Conservation (phyloP, 257 asterid species). For the Ophiorrhiza pumila region DNA sequence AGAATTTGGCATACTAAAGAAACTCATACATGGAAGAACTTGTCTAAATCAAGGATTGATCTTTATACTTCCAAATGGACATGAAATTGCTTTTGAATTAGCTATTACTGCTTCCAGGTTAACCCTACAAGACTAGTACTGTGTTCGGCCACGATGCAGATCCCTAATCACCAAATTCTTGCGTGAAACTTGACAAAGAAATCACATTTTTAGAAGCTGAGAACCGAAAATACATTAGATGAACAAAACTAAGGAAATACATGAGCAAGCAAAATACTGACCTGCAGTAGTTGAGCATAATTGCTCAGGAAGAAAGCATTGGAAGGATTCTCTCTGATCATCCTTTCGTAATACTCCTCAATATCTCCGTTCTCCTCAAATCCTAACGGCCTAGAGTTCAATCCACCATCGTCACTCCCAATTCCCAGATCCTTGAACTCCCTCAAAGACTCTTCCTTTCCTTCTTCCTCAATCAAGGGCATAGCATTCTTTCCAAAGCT, state of each 20-base stretch:
- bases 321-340: conserved; percentile 43
- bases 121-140: background rate
- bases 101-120: background rate
- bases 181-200: background rate
- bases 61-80: background rate
- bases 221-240: background rate
- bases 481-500: conserved; percentile 42
- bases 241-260: background rate
- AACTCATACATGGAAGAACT: background rate
- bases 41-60: background rate
- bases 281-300: conserved; percentile 72
- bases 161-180: background rate
- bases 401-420: conserved; percentile 16
- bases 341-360: conserved; percentile 34
- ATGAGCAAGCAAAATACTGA: conserved; percentile 22
- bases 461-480: conserved; percentile 41
- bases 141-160: background rate
- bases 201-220: background rate
- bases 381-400: conserved; percentile 10
- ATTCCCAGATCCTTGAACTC: conserved; percentile 31
- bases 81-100: background rate
- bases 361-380: conserved; percentile 30
- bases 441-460: conserved; percentile 17
- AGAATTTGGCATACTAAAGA: background rate
- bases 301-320: conserved; percentile 52